Evolutionary conservation across 2,329 filamentous ascomycete genomes (phyloP).

Genomic region (Aureobasidium sp.): DNA sequence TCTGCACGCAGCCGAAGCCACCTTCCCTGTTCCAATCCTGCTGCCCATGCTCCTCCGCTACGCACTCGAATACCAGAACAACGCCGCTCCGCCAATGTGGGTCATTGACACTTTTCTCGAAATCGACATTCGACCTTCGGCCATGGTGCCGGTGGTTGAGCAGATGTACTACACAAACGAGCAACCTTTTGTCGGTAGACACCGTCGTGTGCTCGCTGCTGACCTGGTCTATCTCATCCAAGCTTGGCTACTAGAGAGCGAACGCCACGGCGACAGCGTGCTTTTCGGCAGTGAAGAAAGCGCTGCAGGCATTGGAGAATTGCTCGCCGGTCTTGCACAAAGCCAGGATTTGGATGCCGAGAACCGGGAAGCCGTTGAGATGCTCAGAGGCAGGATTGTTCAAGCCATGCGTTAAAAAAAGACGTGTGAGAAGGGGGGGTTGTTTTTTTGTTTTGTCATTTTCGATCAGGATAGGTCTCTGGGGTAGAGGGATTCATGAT

Average conservation of each 20-base stretch:
- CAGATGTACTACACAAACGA: constrained; percentile 61
- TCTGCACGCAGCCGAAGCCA: constrained; percentile 32
- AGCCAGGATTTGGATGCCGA: constrained; percentile 22
- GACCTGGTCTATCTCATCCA: constrained; percentile 57
- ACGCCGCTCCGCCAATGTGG: constrained; percentile 47
- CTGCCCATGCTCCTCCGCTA: constrained; percentile 51
- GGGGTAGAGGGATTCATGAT: not conserved
- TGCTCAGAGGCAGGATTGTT: constrained; percentile 6
- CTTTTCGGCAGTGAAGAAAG: constrained; percentile 56
- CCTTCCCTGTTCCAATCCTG: constrained; percentile 36
- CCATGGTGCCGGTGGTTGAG: constrained; percentile 56
- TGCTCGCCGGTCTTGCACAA: constrained; percentile 22
- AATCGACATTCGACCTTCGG: constrained; percentile 55
- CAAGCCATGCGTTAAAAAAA: constrained; percentile 10
- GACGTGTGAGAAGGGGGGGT: too few species aligned
- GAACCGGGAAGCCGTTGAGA: not conserved
- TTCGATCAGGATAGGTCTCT: not conserved
- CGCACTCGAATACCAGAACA: constrained; percentile 43
- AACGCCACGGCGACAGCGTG: constrained; percentile 45
- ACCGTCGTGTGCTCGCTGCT: constrained; percentile 50
- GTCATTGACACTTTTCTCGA: constrained; percentile 60
- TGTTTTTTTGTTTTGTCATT: not conserved
- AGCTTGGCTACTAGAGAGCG: constrained; percentile 54
- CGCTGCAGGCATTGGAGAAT: constrained; percentile 37
- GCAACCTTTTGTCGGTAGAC: constrained; percentile 52